Evolutionary conservation across 805 yeast genomes (phyloP), one percentile per base, ranked within the genome.

Genomic region (Ogataea wickerhamii): DNA sequence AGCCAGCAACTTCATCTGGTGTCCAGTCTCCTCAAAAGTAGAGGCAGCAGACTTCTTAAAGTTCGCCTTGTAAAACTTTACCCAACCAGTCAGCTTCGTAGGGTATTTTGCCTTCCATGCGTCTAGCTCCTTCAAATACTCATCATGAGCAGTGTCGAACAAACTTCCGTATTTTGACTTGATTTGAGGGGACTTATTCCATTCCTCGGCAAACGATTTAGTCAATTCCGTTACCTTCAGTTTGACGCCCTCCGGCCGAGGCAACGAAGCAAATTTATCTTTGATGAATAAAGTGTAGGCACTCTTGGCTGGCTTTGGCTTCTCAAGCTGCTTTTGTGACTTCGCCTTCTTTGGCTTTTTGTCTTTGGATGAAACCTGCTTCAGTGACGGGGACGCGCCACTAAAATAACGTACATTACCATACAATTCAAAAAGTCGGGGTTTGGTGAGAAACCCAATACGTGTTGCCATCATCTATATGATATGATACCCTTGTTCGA

Each of bases 51-150:
- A 23, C 20, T 40, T 43, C 13, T 40, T 38, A 23, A 44, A 48
- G 18, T 43, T 40, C 5, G 34, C 38, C 32, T 47, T 44, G 30
- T 51, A 40, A 30, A 48, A 58, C 27, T 49, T 51, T 22, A 36
- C 39, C 41, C 55, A 58, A 17, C 52, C 54, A 6, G 48, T 30
- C 7, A 48, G 37, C 26, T 51, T 49, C 17, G 38, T 40, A 12
- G 49, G 49, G 25, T 47, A 53, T 26, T 55, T 55, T 6, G 31
- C 43, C 16, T 43, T 45, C 63, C 63, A 58, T 2, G 43, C 55
- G 1, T 44, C 49, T 18, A 48, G n/a, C 4, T 38, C 48, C 16
- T 36, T 34, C 1, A 18, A 17, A 18, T 53, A 48, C 25, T 43
- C 20, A 11, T 28, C 48, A 17, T 28, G 25, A 17, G 39, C 38